These are phyloP conservation scores for Arabidopsis thaliana DNA, from an alignment of 345 rosid species.

Conservation along the genomic window DNA sequence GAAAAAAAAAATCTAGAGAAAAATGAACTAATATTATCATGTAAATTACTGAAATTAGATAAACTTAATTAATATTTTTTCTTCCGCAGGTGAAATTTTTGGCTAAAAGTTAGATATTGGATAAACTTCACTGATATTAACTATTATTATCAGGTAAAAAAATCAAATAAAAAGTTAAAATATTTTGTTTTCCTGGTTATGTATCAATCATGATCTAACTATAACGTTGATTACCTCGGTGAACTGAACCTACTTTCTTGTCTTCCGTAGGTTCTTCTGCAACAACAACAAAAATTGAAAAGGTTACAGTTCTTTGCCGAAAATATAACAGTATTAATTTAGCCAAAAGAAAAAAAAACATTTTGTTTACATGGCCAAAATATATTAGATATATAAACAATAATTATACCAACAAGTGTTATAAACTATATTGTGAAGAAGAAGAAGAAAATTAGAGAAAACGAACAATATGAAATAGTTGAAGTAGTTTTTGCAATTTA, in stretches of 20 bases:
- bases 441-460: background rate
- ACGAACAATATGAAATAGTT: background rate
- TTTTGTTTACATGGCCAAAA: background rate
- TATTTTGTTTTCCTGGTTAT: background rate
- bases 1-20: background rate
- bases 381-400: background rate
- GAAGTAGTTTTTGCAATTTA: background rate
- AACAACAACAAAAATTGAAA: background rate
- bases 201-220: background rate
- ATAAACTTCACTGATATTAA: background rate
- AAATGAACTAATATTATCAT: slow-evolving; percentile 1
- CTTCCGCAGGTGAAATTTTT: no score
- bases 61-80: no score
- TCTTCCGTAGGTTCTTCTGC: slow-evolving; percentile 34
- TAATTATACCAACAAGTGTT: background rate
- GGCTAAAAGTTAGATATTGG: no score
- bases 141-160: background rate
- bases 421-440: slow-evolving; percentile 5
- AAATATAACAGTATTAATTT: background rate
- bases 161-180: background rate
- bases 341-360: background rate
- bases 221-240: slow-evolving; percentile 33
- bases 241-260: slow-evolving; percentile 40
- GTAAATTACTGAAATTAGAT: background rate
- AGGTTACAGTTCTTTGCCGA: background rate